Evolutionary conservation across 2,329 filamentous ascomycete species (phyloP), one percentile per base, ranked within the genome.

Genomic region (Fusarium abutilonis): DNA sequence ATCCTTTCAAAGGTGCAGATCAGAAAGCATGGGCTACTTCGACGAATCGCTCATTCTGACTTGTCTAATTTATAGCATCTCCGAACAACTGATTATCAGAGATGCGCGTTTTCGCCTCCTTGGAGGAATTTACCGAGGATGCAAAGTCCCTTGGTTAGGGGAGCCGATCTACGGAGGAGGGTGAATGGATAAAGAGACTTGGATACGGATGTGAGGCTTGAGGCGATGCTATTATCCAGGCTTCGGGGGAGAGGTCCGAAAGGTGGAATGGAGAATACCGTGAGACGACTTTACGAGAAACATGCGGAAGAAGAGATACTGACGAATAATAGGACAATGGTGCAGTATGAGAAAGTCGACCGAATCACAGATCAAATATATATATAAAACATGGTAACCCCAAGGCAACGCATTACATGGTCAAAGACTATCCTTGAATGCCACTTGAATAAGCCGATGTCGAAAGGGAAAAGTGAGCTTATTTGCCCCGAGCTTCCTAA

Each of bases 151-250:
- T 56, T 62, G 41, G 53, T 38, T 60, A 51, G 52, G 58, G 46
- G 42, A 57, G 54, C 64, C 64, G 64, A 67, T 62, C 56, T 52
- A 54, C 54, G 60, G 44, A 60, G 46, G 41, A 52, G 56, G 54
- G 56, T 58, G 63, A 55, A 60, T 35, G 48, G 52, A 57, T 63
- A 42, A 52, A 51, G 8, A 14, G 26, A 26, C 44, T 42, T 38
- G 47, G 55, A 58, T 55, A 54, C 36, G 48, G 48, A 48, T 42
- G 32, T 36, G 8, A 54, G 55, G 36, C 49, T 39, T 34, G 23
- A 23, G 53, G 40, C 28, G 43, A 52, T 35, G 43, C 56, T 60
- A 26, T 60, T 32, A 40, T 14, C 46, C 17, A 39, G 48, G 38
- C 39, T 47, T 60, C 60, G 60, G 60, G 56, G 55, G 41, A 52